These are phyloP conservation scores for Colletotrichum sublineola DNA, from an alignment of 2,329 filamentous ascomycete species.

Conservation along the genomic window DNA sequence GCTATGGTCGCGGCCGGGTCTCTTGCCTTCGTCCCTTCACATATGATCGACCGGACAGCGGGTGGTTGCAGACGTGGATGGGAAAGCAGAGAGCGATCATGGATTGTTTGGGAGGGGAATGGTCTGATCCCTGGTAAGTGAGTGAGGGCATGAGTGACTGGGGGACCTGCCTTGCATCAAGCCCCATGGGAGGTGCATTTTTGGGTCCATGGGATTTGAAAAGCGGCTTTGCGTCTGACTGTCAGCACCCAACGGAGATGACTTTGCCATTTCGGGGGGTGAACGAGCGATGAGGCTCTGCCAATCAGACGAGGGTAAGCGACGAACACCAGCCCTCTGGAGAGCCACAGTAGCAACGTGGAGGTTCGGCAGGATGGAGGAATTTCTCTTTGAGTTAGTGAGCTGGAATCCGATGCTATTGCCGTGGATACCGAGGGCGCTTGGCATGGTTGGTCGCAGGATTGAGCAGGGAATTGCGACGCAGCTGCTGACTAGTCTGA, in stretches of 20 bases:
- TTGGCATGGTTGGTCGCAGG: constrained; percentile 9
- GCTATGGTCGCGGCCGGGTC: not conserved
- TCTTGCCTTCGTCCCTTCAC: constrained; percentile 6
- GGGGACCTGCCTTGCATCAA: constrained; percentile 27
- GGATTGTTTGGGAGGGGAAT: constrained; percentile 30
- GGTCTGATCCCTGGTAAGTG: constrained; percentile 12
- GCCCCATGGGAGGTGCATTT: constrained; percentile 13
- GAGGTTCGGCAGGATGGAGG: constrained; percentile 12
- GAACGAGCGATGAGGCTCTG: constrained; percentile 24
- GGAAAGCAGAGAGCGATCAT: constrained; percentile 32
- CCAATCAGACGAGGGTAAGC: constrained; percentile 21
- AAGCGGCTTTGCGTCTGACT: constrained; percentile 38
- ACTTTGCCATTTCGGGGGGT: constrained; percentile 13
- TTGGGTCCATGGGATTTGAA: constrained; percentile 37
- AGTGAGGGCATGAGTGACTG: constrained; percentile 27
- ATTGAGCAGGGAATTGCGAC: constrained; percentile 15
- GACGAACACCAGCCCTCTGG: not conserved
- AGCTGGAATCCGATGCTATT: constrained; percentile 19
- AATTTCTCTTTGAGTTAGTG: constrained; percentile 19
- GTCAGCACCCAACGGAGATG: constrained; percentile 24
- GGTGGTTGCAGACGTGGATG: constrained; percentile 24
- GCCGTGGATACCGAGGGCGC: constrained; percentile 20
- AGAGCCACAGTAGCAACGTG: constrained; percentile 11
- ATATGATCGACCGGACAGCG: constrained; percentile 37
- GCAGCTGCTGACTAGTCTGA: constrained; percentile 34